A percentile compares a stretch with the other conserved stretches of the same genome.
These are phyloP conservation scores for Avena insularis DNA, from an alignment of 176 grass and related monocot species.

Conservation along the genomic window DNA sequence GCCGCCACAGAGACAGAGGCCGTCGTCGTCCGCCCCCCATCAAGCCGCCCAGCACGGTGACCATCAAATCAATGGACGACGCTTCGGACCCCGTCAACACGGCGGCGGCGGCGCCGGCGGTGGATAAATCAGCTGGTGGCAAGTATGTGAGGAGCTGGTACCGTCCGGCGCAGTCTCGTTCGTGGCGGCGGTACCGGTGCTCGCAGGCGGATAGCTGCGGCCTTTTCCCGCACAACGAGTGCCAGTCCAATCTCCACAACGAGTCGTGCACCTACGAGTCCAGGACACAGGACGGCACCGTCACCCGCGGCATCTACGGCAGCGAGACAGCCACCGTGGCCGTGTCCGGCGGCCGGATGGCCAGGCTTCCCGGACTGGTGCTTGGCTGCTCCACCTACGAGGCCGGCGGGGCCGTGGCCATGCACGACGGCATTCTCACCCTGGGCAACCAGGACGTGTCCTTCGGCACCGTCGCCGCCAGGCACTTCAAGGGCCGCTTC, in stretches of 20 bases:
- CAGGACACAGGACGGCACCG: conserved; percentile 54
- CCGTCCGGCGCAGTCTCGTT: conserved; percentile 60
- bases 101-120: no score
- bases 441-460: conserved; percentile 67
- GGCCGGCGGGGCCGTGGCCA: conserved; percentile 47
- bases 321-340: conserved; percentile 73
- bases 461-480: conserved; percentile 54
- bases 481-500: conserved; percentile 65
- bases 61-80: background rate
- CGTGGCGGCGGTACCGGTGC: conserved; percentile 70
- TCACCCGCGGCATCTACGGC: conserved; percentile 61
- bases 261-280: conserved; percentile 66
- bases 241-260: conserved; percentile 6
- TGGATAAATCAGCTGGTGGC: no score
- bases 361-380: conserved; percentile 69
- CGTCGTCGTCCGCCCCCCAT: background rate
- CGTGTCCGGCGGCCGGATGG: conserved; percentile 52
- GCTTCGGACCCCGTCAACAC: background rate
- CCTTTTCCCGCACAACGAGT: conserved; percentile 48
- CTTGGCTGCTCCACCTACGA: conserved; percentile 71
- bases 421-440: conserved; percentile 74
- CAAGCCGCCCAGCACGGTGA: background rate
- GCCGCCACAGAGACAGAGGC: background rate
- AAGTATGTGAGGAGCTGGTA: conserved; percentile 45
- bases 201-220: conserved; percentile 53